Conservation (phyloP, 2,329 filamentous ascomycete genomes). For the Neofusicoccum sp. region DNA sequence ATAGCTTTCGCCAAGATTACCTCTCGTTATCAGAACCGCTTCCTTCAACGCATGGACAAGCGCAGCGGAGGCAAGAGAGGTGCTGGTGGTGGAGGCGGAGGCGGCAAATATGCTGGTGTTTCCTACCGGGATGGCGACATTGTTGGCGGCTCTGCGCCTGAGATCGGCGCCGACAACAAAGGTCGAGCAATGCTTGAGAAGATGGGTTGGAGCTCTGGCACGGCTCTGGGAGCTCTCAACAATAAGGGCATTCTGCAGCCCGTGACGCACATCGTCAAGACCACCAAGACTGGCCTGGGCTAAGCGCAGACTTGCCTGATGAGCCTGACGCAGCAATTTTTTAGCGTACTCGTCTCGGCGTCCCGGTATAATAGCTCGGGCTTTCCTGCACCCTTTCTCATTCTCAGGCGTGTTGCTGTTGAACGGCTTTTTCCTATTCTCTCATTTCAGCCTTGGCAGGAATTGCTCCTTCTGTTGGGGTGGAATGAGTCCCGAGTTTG, state of each 20-base stretch:
- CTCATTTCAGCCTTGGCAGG: too few relatives aligned
- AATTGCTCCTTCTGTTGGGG: too few relatives aligned
- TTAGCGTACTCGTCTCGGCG: too few relatives aligned
- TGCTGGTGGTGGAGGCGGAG: slow-evolving; percentile 36
- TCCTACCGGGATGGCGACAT: slow-evolving; percentile 80
- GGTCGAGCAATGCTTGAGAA: slow-evolving; percentile 88
- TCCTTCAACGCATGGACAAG: slow-evolving; percentile 13
- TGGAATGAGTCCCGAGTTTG: too few relatives aligned
- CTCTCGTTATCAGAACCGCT: slow-evolving; percentile 5
- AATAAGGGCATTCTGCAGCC: slow-evolving; percentile 89
- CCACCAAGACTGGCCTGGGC: slow-evolving; percentile 77
- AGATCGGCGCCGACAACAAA: slow-evolving; percentile 77
- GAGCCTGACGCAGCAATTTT: too few relatives aligned
- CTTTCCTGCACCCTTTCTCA: too few relatives aligned
- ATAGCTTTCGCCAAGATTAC: slow-evolving; percentile 49
- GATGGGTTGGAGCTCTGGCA: slow-evolving; percentile 94
- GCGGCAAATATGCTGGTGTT: slow-evolving; percentile 43
- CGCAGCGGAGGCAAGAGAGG: slow-evolving; percentile 1
- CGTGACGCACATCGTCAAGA: slow-evolving; percentile 83
- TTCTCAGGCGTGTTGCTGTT: too few relatives aligned
- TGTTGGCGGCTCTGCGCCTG: slow-evolving; percentile 80
- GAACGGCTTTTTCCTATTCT: too few relatives aligned
- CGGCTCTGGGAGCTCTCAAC: slow-evolving; percentile 73
- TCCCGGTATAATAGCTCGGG: too few relatives aligned
- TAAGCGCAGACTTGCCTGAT: slow-evolving; percentile 28